Evolutionary conservation across 2,329 filamentous ascomycete species (phyloP).

Genomic region (Sporothrix pallida): DNA sequence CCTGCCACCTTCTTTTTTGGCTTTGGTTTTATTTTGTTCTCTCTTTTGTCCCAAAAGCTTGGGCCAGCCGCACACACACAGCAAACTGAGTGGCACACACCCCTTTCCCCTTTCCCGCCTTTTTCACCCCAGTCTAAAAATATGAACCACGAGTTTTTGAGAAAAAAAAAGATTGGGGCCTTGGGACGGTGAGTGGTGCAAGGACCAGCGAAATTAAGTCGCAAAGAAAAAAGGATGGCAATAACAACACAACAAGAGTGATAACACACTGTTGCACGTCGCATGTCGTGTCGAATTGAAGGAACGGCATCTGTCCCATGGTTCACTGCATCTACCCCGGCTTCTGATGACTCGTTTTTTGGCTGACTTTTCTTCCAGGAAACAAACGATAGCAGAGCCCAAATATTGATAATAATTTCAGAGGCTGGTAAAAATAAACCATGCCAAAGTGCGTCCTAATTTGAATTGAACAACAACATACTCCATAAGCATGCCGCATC

Average conservation of each 20-base stretch:
- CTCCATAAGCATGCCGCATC: not conserved
- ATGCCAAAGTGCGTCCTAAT: not conserved
- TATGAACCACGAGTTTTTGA: constrained; percentile 22
- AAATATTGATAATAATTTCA: not conserved
- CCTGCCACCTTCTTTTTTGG: constrained; percentile 3
- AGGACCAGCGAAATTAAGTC: not conserved
- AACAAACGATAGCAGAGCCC: not conserved
- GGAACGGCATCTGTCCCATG: not conserved
- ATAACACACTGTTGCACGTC: not conserved
- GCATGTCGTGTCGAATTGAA: not conserved
- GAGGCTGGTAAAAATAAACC: no score
- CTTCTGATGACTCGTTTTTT: no score
- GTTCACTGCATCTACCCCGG: not conserved
- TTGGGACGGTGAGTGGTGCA: not conserved
- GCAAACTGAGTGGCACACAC: not conserved
- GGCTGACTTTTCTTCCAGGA: not conserved
- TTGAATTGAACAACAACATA: not conserved
- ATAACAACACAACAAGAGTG: not conserved
- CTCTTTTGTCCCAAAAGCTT: not conserved
- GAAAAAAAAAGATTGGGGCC: not conserved
- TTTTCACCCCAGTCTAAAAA: constrained; percentile 21
- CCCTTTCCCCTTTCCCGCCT: not conserved
- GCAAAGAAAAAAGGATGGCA: no score
- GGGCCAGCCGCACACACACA: constrained; percentile 10
- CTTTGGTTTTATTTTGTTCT: not conserved